Evolutionary conservation across 768 basidiomycete species (phyloP), one percentile per base, ranked within the genome.

Genomic region (Xerocomus potaroensis): DNA sequence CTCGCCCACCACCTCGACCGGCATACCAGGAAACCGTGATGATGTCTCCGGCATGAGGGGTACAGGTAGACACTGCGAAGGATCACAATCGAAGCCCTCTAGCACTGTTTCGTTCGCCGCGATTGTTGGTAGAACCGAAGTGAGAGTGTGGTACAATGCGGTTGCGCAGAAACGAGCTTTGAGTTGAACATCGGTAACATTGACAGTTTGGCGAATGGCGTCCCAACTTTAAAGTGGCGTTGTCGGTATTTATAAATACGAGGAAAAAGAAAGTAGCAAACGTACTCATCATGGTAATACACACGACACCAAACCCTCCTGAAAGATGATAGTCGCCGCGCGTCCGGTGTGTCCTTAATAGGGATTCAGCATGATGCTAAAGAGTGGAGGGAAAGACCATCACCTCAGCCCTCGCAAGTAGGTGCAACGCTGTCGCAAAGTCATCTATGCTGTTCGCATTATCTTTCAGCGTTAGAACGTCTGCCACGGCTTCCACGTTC

Each of bases 221-320:
- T 80, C 69, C 92, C 93, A 97, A 62, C 91, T 94, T 49, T 34
- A 42, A 18, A 45, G 31, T 36, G 31, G n/a, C 29, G 2, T 45
- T 24, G 34, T 49, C 23, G 39, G 10, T 26, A 29, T n/a, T 49
- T 36, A 16, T 30, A 1, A 26, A 27, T 11, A 19, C n/a, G n/a
- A n/a, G n/a, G n/a, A 19, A 5, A 16, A 36, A 8, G 15, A 12
- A 0, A 38, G 15, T 12, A 24, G 37, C 43, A 49, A 40, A 73
- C 84, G 50, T 65, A 95, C 93, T 96, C 80, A 62, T 97, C 92
- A 41, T 90, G 84, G 42, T 87, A 75, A 61, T 88, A 95, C 37
- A 95, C 78, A 24, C 94, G 75, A 29, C 94, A 78, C 94, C 94
- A 97, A 14, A 90, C 75, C 26, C 80, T 81, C 37, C 82, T 74